Conservation (phyloP, 2,329 filamentous ascomycete genomes). For the Fonsecaea nubica region DNA sequence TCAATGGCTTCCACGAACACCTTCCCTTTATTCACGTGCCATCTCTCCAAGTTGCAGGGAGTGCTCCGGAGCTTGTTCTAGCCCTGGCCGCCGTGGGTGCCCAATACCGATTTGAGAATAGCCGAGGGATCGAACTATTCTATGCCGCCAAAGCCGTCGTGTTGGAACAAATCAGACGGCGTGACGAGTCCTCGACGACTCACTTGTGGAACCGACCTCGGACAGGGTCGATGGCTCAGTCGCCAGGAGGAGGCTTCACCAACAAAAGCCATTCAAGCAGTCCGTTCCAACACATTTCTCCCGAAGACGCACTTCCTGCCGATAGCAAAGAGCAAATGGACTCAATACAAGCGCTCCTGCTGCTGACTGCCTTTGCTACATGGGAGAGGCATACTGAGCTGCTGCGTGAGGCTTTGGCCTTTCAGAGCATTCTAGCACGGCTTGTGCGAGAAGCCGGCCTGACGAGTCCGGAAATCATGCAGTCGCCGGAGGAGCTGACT, state of each 20-base stretch:
- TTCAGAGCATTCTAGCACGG: slow-evolving; percentile 63
- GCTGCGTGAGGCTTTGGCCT: slow-evolving; percentile 62
- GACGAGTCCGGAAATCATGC: slow-evolving; percentile 37
- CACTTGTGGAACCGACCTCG: slow-evolving; percentile 52
- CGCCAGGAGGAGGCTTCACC: slow-evolving; percentile 50
- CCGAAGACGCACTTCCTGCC: slow-evolving; percentile 38
- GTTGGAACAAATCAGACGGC: slow-evolving; percentile 57
- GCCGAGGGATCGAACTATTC: slow-evolving; percentile 62
- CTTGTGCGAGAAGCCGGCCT: slow-evolving; percentile 63
- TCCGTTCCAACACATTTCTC: slow-evolving; percentile 49
- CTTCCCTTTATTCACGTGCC: slow-evolving; percentile 60
- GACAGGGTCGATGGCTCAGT: slow-evolving; percentile 47
- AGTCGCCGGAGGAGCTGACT: slow-evolving; percentile 48
- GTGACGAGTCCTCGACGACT: slow-evolving; percentile 55
- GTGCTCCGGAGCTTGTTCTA: slow-evolving; percentile 57
- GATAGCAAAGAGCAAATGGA: slow-evolving; percentile 58
- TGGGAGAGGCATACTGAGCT: slow-evolving; percentile 66
- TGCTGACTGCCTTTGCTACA: slow-evolving; percentile 65
- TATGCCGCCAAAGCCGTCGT: slow-evolving; percentile 63
- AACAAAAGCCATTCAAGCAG: slow-evolving; percentile 52
- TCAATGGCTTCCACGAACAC: slow-evolving; percentile 59
- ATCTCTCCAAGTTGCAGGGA: slow-evolving; percentile 54
- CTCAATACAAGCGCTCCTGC: slow-evolving; percentile 57
- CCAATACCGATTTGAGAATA: slow-evolving; percentile 57
- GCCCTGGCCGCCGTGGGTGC: slow-evolving; percentile 59